A percentile compares a stretch with the other conserved stretches of the same genome.
Evolutionary conservation across 2,329 filamentous ascomycete species (phyloP).

Genomic region (Colletotrichum sp.): DNA sequence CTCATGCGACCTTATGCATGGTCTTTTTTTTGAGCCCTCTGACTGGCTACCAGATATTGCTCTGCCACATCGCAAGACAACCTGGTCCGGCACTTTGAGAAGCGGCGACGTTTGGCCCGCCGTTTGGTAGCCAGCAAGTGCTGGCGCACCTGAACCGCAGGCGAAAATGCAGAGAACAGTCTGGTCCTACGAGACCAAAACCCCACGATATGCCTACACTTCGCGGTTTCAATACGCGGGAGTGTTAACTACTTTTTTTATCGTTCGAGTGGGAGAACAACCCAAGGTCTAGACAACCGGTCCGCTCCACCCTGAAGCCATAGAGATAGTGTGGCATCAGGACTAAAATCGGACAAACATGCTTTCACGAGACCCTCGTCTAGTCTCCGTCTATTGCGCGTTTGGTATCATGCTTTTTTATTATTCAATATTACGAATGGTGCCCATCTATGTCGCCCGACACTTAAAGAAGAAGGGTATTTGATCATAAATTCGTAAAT

Average conservation of each 20-base stretch:
- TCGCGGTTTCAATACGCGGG: slow-evolving; percentile 62
- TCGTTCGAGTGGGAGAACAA: slow-evolving; percentile 68
- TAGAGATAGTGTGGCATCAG: slow-evolving; percentile 61
- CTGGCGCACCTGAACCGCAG: not conserved
- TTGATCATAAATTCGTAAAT: not conserved
- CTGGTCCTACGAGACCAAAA: slow-evolving; percentile 15
- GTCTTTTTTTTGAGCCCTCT: not conserved
- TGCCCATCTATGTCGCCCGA: not conserved
- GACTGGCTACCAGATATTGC: slow-evolving; percentile 9
- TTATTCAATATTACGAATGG: not conserved
- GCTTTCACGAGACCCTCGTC: not conserved
- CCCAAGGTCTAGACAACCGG: slow-evolving; percentile 70
- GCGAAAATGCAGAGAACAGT: not conserved
- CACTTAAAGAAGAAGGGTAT: not conserved
- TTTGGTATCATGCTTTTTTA: not conserved
- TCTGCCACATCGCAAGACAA: slow-evolving; percentile 14
- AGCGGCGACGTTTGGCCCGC: not conserved
- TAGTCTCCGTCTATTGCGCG: not conserved
- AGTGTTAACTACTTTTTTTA: slow-evolving; percentile 59
- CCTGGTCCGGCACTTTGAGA: not conserved
- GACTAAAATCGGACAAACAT: slow-evolving; percentile 71
- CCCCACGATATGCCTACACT: slow-evolving; percentile 68
- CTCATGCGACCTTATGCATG: not conserved
- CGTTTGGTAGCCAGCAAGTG: not conserved
- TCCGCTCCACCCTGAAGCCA: slow-evolving; percentile 70